Evolutionary conservation across 495 filamentous ascomycete genomes (phyloP), one percentile per base, ranked within the genome.

Genomic region (Hypoxylon crocopeplum): DNA sequence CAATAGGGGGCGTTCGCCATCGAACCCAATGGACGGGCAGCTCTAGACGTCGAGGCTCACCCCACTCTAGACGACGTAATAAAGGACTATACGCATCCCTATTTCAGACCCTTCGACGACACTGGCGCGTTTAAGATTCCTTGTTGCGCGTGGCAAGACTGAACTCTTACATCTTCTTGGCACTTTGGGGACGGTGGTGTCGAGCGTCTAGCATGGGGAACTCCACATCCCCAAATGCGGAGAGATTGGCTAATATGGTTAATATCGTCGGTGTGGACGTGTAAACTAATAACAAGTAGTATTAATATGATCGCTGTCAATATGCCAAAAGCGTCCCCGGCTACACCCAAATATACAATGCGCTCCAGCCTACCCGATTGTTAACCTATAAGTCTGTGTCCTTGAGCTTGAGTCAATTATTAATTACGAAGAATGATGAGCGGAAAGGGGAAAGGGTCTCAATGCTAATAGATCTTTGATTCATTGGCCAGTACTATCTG

Each of bases 201-300:
- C 34, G 37, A 52, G 20, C 22, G 15, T 37, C 27, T 45, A 33
- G 22, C 47, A 39, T 25, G 11, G 16, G 46, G 36, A 48, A 34
- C 38, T 48, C 56, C 48, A 38, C 55, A 27, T 29, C 48, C 39
- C 59, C 37, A 67, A 69, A 59, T 59, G 34, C 48, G 44, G 56
- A 48, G 57, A 53, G 42, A 52, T 50, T 53, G 56, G 56, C 46
- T 64, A 69, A 69, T 67, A 67, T 67, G 63, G 63, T 5, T 67
- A 62, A 66, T 60, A 58, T 67, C 34, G 49, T 29, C 4, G 34
- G 29, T 3, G 45, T 32, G 29, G 53, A 25, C 32, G 19, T 25
- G 19, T 22, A 29, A 29, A 29, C 39, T 19, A 24, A 15, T 10
- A 22, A 16, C 16, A 36, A 33, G 52, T 57, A 42, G 36, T 24